Conservation (phyloP, 2,329 filamentous ascomycete species). For the Aspergillus caelatus region DNA sequence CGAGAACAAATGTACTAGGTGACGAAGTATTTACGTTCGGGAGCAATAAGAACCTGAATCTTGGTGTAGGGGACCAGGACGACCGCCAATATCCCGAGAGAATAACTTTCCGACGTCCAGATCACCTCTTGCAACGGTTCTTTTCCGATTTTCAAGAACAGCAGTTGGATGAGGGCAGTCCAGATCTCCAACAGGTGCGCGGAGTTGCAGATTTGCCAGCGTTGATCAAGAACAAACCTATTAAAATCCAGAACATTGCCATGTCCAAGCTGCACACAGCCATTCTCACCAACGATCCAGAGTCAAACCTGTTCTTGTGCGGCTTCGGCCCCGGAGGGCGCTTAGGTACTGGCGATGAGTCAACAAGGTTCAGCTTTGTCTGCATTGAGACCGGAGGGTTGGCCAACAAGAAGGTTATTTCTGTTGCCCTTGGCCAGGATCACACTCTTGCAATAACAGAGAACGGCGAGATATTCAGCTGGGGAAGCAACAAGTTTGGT, state of each 20-base stretch:
- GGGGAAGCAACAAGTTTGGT: slow-evolving; percentile 84
- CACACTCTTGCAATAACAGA: slow-evolving; percentile 84
- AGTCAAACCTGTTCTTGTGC: slow-evolving; percentile 89
- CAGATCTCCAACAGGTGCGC: slow-evolving; percentile 26
- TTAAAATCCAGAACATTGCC: slow-evolving; percentile 77
- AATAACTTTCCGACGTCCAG: slow-evolving; percentile 73
- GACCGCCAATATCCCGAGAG: slow-evolving; percentile 93
- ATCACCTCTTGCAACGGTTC: slow-evolving; percentile 74
- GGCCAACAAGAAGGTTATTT: slow-evolving; percentile 70
- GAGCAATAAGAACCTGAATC: slow-evolving; percentile 91
- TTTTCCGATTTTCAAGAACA: slow-evolving; percentile 65
- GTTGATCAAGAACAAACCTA: slow-evolving; percentile 69
- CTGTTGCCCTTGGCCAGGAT: slow-evolving; percentile 86
- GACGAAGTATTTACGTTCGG: slow-evolving; percentile 94
- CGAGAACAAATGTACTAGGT: slow-evolving; percentile 56
- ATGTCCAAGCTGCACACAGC: slow-evolving; percentile 93
- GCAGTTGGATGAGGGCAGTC: slow-evolving; percentile 35
- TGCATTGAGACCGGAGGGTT: slow-evolving; percentile 77
- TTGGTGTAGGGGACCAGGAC: slow-evolving; percentile 93
- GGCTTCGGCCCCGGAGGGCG: slow-evolving; percentile 89
- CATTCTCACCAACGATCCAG: slow-evolving; percentile 80
- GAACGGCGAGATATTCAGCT: slow-evolving; percentile 90
- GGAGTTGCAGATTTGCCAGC: slow-evolving; percentile 66
- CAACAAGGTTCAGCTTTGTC: slow-evolving; percentile 81
- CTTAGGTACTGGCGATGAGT: slow-evolving; percentile 85